Percentiles rank a stretch among this genome's conserved stretches.
Conservation (phyloP, 2,329 filamentous ascomycete species). For the Trichoderma semiorbis region DNA sequence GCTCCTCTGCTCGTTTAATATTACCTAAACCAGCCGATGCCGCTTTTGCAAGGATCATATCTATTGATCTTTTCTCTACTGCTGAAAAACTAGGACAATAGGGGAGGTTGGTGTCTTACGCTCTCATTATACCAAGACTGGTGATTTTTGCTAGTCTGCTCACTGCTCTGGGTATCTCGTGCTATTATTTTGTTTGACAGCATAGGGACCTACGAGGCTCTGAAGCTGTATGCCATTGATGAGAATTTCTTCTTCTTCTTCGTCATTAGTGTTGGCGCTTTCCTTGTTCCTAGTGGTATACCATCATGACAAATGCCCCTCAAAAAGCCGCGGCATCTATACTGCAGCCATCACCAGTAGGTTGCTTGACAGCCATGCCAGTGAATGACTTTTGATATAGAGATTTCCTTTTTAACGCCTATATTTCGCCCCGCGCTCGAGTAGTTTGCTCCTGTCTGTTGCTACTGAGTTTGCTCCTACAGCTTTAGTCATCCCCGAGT, state of each 20-base stretch:
- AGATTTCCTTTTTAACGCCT: slow-evolving; percentile 71
- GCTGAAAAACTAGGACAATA: slow-evolving; percentile 72
- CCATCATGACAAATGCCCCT: slow-evolving; percentile 65
- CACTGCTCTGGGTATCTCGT: neutral
- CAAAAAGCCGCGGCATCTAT: slow-evolving; percentile 80
- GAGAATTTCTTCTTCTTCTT: neutral
- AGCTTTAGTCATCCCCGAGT: neutral
- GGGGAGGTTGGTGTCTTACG: slow-evolving; percentile 60
- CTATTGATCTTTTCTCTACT: slow-evolving; percentile 58
- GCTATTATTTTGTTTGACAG: neutral
- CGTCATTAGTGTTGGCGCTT: neutral
- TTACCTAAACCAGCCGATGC: slow-evolving; percentile 76
- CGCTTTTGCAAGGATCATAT: slow-evolving; percentile 69
- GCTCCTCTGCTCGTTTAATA: slow-evolving; percentile 79
- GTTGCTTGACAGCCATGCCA: slow-evolving; percentile 65
- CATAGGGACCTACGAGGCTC: neutral
- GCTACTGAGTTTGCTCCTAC: slow-evolving; percentile 39
- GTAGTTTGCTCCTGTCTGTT: slow-evolving; percentile 37
- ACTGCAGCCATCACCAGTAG: slow-evolving; percentile 59
- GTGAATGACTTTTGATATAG: slow-evolving; percentile 81
- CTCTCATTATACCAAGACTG: neutral
- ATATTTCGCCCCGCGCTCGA: slow-evolving; percentile 82
- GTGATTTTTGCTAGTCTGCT: neutral
- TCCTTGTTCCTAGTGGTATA: neutral
- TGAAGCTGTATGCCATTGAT: slow-evolving; percentile 17